Percentiles rank a stretch among this genome's conserved stretches.
These are phyloP conservation scores for Copromyces sp. DNA, from an alignment of 495 filamentous ascomycete species.

Conservation along the genomic window DNA sequence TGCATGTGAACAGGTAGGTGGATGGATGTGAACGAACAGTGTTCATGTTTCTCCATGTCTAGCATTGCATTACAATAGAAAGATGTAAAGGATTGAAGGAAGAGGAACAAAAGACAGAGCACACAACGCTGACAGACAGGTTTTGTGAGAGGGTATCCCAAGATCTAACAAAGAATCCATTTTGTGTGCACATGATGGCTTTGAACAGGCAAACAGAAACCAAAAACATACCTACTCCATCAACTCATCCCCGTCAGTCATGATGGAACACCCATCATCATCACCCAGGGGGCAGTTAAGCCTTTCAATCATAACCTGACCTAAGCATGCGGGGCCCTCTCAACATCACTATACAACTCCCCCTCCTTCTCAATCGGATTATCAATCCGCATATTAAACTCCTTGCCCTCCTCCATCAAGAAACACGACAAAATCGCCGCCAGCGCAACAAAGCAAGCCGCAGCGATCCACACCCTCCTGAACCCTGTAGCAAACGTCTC, in stretches of 20 bases:
- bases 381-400: constrained; percentile 19
- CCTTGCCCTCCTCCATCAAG: constrained; percentile 8
- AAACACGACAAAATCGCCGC: constrained; percentile 11
- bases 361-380: constrained; percentile 16
- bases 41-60: neutral
- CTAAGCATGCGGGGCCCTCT: neutral
- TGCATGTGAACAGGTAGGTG: no score
- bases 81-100: neutral
- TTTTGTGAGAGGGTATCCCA: neutral
- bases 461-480: constrained; percentile 21
- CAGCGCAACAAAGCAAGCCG: constrained; percentile 14
- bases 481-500: constrained; percentile 18
- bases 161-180: no score
- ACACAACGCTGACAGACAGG: no score
- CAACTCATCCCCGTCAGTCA: neutral
- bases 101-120: neutral
- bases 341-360: constrained; percentile 7
- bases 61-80: neutral
- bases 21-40: no score
- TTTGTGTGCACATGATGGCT: no score
- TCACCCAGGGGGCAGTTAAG: no score
- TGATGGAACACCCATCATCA: neutral
- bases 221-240: no score
- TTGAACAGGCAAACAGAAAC: no score
- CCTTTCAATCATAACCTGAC: neutral